phyloP scores from a whole-genome alignment of 805 yeast species.

The Saccharomycopsis babjevae region DNA sequence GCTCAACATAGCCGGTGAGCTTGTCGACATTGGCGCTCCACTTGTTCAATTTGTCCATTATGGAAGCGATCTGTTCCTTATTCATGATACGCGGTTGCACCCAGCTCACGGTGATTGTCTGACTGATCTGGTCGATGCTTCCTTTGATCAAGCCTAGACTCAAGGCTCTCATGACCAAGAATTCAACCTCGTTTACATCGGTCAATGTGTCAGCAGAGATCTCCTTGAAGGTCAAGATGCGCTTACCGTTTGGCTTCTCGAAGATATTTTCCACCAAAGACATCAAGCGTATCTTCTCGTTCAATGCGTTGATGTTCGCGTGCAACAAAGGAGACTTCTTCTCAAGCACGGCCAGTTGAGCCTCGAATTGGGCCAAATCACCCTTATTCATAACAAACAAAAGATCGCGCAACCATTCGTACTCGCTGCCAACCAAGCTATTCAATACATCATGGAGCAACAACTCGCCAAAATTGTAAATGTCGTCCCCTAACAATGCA shows the following conservation, averaged over 20 bases:
- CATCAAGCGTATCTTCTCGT: constrained; percentile 88
- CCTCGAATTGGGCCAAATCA: constrained; percentile 56
- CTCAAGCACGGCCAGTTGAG: constrained; percentile 30
- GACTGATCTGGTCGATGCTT: constrained; percentile 78
- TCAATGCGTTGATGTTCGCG: constrained; percentile 52
- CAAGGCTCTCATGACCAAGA: constrained; percentile 82
- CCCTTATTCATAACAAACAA: constrained; percentile 70
- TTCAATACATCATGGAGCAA: constrained; percentile 77
- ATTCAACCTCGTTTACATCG: constrained; percentile 63
- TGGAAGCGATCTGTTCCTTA: constrained; percentile 61
- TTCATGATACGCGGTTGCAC: constrained; percentile 93
- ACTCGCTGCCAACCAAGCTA: constrained; percentile 36
- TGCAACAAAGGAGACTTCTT: constrained; percentile 46
- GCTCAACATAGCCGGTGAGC: constrained; percentile 51
- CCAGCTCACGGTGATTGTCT: constrained; percentile 79
- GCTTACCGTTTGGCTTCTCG: constrained; percentile 59
- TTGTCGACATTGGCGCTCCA: constrained; percentile 74
- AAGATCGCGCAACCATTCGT: constrained; percentile 63
- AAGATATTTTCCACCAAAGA: constrained; percentile 83
- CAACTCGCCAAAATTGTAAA: constrained; percentile 93
- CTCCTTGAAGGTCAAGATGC: constrained; percentile 62
- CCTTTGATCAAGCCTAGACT: constrained; percentile 79
- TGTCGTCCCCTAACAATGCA: constrained; percentile 82
- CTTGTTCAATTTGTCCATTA: constrained; percentile 58
- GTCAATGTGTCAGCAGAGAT: constrained; percentile 65